Conservation (phyloP, 257 asterid genomes). For the Solanum verrucosum region DNA sequence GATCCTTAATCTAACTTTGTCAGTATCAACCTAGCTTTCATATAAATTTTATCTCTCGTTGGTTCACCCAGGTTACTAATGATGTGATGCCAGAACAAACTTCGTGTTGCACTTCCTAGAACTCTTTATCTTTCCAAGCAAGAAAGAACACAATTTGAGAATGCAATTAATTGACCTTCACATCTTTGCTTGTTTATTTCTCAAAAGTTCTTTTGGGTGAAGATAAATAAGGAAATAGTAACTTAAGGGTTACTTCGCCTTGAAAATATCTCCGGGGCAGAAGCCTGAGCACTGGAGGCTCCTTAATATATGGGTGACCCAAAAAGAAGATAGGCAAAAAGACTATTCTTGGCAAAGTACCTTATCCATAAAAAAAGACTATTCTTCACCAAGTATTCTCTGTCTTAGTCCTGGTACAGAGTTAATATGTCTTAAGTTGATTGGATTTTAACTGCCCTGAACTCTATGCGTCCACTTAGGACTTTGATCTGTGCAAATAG, state of each 20-base stretch:
- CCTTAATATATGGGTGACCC: neutral
- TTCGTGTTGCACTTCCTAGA: neutral
- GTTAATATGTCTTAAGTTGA: neutral
- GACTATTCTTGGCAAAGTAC: neutral
- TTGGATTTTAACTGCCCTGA: neutral
- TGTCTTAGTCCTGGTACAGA: neutral
- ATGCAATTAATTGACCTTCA: neutral
- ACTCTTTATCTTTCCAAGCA: neutral
- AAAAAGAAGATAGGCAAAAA: neutral
- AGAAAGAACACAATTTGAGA: neutral
- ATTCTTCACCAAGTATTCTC: neutral
- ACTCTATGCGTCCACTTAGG: neutral
- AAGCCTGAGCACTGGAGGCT: neutral
- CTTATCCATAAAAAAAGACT: neutral
- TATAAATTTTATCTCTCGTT: neutral
- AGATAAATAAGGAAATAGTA: neutral
- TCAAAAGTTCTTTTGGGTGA: neutral
- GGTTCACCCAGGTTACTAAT: neutral
- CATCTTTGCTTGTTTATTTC: neutral
- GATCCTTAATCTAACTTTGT: neutral
- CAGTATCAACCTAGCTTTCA: neutral
- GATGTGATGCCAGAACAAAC: neutral
- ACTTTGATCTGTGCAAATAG: neutral
- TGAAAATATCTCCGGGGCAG: neutral
- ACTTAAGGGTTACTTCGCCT: neutral